Evolutionary conservation across 257 asterid species (phyloP).

Genomic region (Gentiana macrophylla): DNA sequence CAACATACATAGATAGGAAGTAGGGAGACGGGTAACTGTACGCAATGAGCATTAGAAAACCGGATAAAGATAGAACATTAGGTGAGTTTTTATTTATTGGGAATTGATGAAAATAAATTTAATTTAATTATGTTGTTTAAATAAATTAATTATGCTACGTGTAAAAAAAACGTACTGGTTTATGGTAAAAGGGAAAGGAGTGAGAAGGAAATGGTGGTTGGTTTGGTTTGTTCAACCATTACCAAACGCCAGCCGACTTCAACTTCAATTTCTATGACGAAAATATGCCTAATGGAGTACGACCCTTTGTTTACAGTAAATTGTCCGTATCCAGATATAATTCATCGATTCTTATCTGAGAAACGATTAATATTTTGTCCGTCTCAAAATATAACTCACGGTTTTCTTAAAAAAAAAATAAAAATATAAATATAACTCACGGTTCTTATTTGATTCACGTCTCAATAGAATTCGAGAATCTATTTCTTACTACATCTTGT

Average conservation of each 20-base stretch:
- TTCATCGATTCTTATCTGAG: too few relatives aligned
- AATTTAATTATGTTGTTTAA: background rate
- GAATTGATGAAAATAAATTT: background rate
- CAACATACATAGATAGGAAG: constrained; percentile 25
- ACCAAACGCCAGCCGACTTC: constrained; percentile 31
- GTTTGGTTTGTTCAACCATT: constrained; percentile 65
- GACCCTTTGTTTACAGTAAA: too few relatives aligned
- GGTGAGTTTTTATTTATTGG: constrained; percentile 35
- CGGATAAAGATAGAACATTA: constrained; percentile 30
- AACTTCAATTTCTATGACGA: too few relatives aligned
- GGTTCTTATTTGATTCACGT: too few relatives aligned
- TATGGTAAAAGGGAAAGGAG: constrained; percentile 24
- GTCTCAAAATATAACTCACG: too few relatives aligned
- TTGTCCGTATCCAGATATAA: too few relatives aligned
- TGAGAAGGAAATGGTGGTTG: constrained; percentile 52
- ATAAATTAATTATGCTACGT: background rate
- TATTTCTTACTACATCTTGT: too few relatives aligned
- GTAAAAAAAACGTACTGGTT: background rate
- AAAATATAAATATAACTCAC: too few relatives aligned
- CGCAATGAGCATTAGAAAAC: constrained; percentile 49
- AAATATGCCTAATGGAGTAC: too few relatives aligned
- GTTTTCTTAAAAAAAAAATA: too few relatives aligned
- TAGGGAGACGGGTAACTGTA: constrained; percentile 28
- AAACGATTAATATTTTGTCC: too few relatives aligned
- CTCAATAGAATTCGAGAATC: too few relatives aligned